Evolutionary conservation across 1,284 basidiomycete genomes (phyloP).

Genomic region (Coniferiporia sulphurascens): DNA sequence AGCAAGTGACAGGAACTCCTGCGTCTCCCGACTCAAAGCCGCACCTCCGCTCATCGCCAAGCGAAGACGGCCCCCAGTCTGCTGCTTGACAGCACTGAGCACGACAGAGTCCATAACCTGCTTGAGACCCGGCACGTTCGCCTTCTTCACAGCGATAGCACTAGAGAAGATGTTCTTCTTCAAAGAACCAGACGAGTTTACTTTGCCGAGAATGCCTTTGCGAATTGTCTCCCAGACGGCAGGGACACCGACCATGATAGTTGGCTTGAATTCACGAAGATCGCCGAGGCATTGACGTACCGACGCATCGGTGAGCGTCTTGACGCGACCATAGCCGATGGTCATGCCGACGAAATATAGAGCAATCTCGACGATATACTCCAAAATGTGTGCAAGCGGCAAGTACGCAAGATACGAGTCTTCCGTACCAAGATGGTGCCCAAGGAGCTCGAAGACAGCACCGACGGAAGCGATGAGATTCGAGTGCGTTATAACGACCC

Average conservation of each 20-base stretch:
- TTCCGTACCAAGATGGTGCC: slow-evolving; percentile 64
- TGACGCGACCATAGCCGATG: slow-evolving; percentile 87
- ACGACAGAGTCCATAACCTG: slow-evolving; percentile 73
- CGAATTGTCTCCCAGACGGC: slow-evolving; percentile 90
- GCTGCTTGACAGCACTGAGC: slow-evolving; percentile 70
- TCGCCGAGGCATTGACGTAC: slow-evolving; percentile 91
- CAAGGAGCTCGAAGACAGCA: slow-evolving; percentile 71
- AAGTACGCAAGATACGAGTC: slow-evolving; percentile 89
- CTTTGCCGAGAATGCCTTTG: slow-evolving; percentile 86
- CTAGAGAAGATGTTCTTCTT: slow-evolving; percentile 74
- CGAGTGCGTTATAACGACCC: slow-evolving; percentile 87
- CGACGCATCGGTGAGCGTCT: slow-evolving; percentile 92
- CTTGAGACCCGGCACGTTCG: slow-evolving; percentile 61
- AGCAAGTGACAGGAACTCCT: slow-evolving; percentile 82
- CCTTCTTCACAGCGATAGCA: slow-evolving; percentile 65
- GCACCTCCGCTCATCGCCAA: slow-evolving; percentile 84
- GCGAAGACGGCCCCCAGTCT: slow-evolving; percentile 84
- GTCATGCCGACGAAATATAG: slow-evolving; percentile 67
- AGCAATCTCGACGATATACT: slow-evolving; percentile 76
- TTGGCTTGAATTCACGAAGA: slow-evolving; percentile 76
- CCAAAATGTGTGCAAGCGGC: slow-evolving; percentile 89
- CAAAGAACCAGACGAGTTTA: slow-evolving; percentile 60
- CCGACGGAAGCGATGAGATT: slow-evolving; percentile 86
- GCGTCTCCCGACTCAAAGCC: slow-evolving; percentile 79
- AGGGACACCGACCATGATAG: slow-evolving; percentile 89